Percentiles rank a stretch among this genome's conserved stretches.
Evolutionary conservation across 768 basidiomycete genomes (phyloP).

Genomic region (Leccinum imitatum): DNA sequence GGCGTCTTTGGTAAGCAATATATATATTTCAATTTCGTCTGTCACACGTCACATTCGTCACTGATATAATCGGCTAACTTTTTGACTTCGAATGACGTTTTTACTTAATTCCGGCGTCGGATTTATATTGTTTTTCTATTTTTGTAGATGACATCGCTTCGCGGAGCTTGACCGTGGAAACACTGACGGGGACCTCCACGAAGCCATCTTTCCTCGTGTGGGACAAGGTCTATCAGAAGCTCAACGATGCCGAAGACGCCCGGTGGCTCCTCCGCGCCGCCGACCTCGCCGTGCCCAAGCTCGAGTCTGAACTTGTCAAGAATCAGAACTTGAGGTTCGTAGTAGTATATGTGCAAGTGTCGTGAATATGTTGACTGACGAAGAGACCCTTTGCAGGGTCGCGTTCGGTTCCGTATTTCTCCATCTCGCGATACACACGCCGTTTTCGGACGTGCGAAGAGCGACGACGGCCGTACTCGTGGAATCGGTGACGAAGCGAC

Average conservation of each 20-base stretch:
- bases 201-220: constrained; percentile 87
- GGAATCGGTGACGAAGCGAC: constrained; percentile 37
- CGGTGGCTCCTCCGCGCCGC: constrained; percentile 73
- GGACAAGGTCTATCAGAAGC: constrained; percentile 84
- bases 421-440: constrained; percentile 63
- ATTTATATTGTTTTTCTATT: not conserved
- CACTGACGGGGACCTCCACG: constrained; percentile 45
- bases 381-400: constrained; percentile 37
- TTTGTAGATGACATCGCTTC: constrained; percentile 45
- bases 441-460: constrained; percentile 53
- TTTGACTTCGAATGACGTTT: constrained; percentile 1
- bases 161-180: constrained; percentile 46
- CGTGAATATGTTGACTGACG: not conserved
- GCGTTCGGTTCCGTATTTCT: constrained; percentile 67
- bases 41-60: constrained; percentile 1
- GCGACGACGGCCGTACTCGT: constrained; percentile 44
- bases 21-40: not conserved
- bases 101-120: not conserved
- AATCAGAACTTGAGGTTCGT: constrained; percentile 53
- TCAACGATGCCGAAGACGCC: constrained; percentile 60
- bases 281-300: constrained; percentile 48
- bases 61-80: not conserved
- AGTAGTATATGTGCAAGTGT: not conserved
- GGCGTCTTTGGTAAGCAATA: constrained; percentile 52
- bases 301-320: constrained; percentile 50